These are phyloP conservation scores for Skeletonema marinoi DNA, from an alignment of 108 stramenopile species.

Conservation along the genomic window DNA sequence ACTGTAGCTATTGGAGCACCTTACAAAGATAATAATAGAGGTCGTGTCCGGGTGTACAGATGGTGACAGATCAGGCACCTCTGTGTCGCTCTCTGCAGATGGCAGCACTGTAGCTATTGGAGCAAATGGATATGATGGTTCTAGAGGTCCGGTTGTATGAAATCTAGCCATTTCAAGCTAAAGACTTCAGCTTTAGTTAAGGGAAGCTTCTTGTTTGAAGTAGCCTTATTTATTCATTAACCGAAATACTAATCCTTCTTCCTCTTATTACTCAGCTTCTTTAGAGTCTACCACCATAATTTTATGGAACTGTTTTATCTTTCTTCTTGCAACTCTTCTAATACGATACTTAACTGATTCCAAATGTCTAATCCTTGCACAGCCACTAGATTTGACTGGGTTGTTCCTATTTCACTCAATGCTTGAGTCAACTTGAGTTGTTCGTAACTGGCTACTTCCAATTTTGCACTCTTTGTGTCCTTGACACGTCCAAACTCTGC, in stretches of 20 bases:
- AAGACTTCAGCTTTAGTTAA: no score
- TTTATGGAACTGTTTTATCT: constrained; percentile 31
- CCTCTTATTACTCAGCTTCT: constrained; percentile 11
- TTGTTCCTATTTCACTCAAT: constrained; percentile 29
- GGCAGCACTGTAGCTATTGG: no score
- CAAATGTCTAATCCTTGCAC: constrained; percentile 12
- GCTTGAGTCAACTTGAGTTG: constrained; percentile 12
- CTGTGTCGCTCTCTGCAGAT: no score
- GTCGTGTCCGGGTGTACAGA: no score
- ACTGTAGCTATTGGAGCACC: no score
- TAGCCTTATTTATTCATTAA: no score
- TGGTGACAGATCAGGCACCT: no score
- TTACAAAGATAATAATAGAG: no score
- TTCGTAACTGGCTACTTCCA: constrained; percentile 14
- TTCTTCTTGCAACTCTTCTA: constrained; percentile 27
- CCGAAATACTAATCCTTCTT: background rate
- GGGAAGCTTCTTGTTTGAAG: no score
- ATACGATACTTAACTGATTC: background rate
- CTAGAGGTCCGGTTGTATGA: no score
- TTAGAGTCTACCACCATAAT: constrained; percentile 19
- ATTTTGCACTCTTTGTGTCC: constrained; percentile 18
- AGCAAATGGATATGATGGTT: no score
- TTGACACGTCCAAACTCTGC: constrained; percentile 19
- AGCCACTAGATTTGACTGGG: constrained; percentile 18
- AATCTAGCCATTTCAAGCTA: no score